A percentile compares a stretch with the other conserved stretches of the same genome.
Evolutionary conservation across 139 green algal species (phyloP).

Genomic region (Coelastrella sp.): DNA sequence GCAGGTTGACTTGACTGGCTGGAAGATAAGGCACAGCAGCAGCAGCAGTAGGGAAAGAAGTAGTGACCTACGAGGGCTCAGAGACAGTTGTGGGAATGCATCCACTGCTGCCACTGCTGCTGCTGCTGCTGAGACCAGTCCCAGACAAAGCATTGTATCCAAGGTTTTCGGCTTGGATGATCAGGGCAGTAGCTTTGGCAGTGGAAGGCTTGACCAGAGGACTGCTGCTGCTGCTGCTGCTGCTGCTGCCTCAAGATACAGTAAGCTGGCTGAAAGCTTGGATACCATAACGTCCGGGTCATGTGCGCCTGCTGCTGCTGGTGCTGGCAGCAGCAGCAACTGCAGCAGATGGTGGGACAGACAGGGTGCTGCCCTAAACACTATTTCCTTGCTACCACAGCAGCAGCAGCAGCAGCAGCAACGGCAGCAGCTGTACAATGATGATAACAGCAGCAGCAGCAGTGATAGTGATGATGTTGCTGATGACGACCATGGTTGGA

Average conservation of each 20-base stretch:
- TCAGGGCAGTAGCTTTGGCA: not conserved
- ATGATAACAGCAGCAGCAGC: constrained; percentile 19
- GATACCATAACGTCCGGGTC: not conserved
- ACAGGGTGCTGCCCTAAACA: not conserved
- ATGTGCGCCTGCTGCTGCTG: no score
- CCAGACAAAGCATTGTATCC: not conserved
- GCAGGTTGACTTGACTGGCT: not conserved
- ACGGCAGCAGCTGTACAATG: not conserved
- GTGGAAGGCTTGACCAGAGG: no score
- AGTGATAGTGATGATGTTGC: not conserved
- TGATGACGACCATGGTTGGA: not conserved
- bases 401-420: not conserved
- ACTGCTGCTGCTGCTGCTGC: not conserved
- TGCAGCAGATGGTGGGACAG: not conserved
- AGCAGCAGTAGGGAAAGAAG: not conserved
- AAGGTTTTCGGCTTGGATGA: not conserved
- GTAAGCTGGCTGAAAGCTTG: not conserved
- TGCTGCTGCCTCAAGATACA: not conserved
- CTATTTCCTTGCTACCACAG: not conserved
- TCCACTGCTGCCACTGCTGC: not conserved
- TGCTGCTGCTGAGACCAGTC: not conserved
- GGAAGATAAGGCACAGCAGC: not conserved
- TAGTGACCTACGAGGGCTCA: not conserved
- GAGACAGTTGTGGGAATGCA: not conserved
- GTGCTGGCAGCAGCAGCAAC: constrained; percentile 16